These are phyloP conservation scores for Brassica napus DNA, from an alignment of 345 rosid genomes.

Conservation along the genomic window Da-Ae NC_063435.1:1255001-1255500, in stretches of 20 bases:
- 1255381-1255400: background rate
- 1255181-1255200: background rate
- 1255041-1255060: slow-evolving; percentile 85
- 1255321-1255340: background rate
- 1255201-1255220: slow-evolving; percentile 7
- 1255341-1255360: slow-evolving; percentile 14
- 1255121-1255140: slow-evolving; percentile 94
- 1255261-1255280: background rate
- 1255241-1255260: slow-evolving; percentile 19
- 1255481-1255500: slow-evolving; percentile 44
- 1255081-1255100: slow-evolving; percentile 77
- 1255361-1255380: background rate
- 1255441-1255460: slow-evolving; percentile 86
- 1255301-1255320: background rate
- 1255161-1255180: background rate
- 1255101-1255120: slow-evolving; percentile 71
- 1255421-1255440: slow-evolving; percentile 69
- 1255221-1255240: background rate
- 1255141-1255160: slow-evolving; percentile 80
- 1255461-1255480: slow-evolving; percentile 72
- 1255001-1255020: slow-evolving; percentile 2
- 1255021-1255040: slow-evolving; percentile 55
- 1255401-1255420: slow-evolving; percentile 2
- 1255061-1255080: slow-evolving; percentile 96
- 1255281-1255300: background rate